A percentile compares a stretch with the other conserved stretches of the same genome.
Conservation (phyloP, 1,284 basidiomycete species). For the Trametes sp. region DNA sequence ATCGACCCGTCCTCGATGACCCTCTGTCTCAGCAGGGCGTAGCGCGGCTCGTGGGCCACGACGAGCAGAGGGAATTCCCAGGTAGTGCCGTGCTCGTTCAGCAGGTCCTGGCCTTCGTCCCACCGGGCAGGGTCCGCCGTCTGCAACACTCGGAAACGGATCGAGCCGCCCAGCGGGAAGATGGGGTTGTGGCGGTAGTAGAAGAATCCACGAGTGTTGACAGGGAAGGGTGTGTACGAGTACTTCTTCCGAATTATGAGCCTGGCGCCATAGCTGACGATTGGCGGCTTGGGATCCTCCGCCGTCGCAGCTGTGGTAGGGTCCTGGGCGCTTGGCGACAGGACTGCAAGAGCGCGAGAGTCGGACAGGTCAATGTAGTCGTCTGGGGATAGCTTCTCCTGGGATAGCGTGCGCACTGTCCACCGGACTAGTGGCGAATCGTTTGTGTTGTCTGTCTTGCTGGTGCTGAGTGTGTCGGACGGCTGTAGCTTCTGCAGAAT, state of each 20-base stretch:
- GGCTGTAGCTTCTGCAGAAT: too few species aligned
- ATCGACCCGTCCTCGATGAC: background rate
- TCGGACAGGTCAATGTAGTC: conserved; percentile 26
- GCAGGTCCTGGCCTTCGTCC: background rate
- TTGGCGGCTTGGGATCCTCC: background rate
- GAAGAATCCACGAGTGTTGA: conserved; percentile 18
- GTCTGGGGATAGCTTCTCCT: background rate
- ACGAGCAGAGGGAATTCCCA: conserved; percentile 7
- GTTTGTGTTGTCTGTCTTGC: background rate
- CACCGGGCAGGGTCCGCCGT: background rate
- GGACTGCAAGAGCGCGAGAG: background rate
- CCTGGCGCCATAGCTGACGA: conserved; percentile 11
- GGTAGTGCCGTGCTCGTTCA: conserved; percentile 4
- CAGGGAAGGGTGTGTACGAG: conserved; percentile 2
- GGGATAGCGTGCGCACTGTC: conserved; percentile 14
- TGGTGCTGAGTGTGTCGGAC: background rate
- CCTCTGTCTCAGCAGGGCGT: background rate
- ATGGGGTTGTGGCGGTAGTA: conserved; percentile 3
- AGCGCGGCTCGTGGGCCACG: background rate
- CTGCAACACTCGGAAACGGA: conserved; percentile 14
- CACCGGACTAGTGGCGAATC: background rate
- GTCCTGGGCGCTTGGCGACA: background rate
- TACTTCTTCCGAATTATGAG: background rate
- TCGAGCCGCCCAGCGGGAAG: background rate
- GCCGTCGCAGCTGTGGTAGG: too few species aligned